phyloP scores from a whole-genome alignment of 352 stramenopile genomes.

The Aphanomyces invadans region DNA sequence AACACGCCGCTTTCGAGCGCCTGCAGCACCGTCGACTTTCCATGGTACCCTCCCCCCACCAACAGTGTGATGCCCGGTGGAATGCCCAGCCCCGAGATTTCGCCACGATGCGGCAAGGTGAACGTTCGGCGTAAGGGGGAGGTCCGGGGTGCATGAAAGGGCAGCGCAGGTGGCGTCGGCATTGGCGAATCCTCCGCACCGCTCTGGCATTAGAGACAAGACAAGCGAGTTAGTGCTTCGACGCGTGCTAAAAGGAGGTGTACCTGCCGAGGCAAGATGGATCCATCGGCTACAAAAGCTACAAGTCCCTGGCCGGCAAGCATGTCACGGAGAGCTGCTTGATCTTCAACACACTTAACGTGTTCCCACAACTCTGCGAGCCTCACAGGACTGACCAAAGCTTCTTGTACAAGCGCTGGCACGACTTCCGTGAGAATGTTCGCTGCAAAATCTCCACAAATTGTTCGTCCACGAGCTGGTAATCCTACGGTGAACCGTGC shows the following conservation, averaged over 20 bases:
- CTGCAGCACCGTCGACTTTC: slow-evolving; percentile 94
- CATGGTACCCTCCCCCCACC: slow-evolving; percentile 96
- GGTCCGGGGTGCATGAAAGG: slow-evolving; percentile 75
- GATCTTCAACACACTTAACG: slow-evolving; percentile 90
- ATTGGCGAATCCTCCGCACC: slow-evolving; percentile 56
- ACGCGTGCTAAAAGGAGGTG: too few relatives aligned
- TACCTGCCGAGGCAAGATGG: slow-evolving; percentile 85
- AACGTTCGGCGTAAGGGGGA: slow-evolving; percentile 73
- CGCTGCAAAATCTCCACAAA: slow-evolving; percentile 89
- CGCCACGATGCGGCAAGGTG: slow-evolving; percentile 75
- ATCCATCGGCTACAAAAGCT: slow-evolving; percentile 89
- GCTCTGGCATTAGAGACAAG: slow-evolving; percentile 27
- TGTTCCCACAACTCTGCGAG: slow-evolving; percentile 63
- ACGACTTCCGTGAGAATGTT: slow-evolving; percentile 88
- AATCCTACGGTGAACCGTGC: slow-evolving; percentile 94
- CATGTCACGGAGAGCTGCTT: slow-evolving; percentile 81
- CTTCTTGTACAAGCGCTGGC: slow-evolving; percentile 71
- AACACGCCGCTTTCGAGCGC: slow-evolving; percentile 93
- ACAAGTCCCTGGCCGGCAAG: slow-evolving; percentile 78
- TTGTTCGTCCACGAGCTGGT: slow-evolving; percentile 87
- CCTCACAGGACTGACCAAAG: slow-evolving; percentile 73
- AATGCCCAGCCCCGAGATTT: slow-evolving; percentile 91
- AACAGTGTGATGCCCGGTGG: slow-evolving; percentile 92
- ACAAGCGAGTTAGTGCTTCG: too few relatives aligned
- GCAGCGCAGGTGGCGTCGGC: slow-evolving; percentile 36